Conservation (phyloP, 176 grass and related monocot genomes). For the Alopecurus myosuroides region DNA sequence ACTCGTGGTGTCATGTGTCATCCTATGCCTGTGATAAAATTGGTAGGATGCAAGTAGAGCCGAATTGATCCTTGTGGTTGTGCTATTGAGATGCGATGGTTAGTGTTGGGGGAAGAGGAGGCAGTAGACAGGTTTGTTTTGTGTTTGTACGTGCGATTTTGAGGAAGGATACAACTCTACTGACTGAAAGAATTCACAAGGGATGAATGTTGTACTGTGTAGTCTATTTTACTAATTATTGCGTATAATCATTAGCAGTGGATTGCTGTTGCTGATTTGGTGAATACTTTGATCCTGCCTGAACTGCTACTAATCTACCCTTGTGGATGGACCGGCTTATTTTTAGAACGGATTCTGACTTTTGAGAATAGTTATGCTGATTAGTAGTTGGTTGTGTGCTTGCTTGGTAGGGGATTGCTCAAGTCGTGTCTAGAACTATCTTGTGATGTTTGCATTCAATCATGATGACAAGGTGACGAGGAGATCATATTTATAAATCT, state of each 20-base stretch:
- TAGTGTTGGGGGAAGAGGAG: conserved; percentile 1
- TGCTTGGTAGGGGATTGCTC: background rate
- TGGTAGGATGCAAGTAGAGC: background rate
- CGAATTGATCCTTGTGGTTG: background rate
- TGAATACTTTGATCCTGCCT: background rate
- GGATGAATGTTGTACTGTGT: background rate
- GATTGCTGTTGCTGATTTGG: background rate
- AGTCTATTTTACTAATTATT: background rate
- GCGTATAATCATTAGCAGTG: background rate
- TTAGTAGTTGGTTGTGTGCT: background rate
- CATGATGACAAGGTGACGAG: background rate
- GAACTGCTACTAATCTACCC: background rate
- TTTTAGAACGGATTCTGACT: background rate
- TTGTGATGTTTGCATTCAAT: background rate
- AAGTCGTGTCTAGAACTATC: background rate
- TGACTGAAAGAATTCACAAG: background rate
- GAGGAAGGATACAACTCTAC: background rate
- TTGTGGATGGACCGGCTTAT: background rate
- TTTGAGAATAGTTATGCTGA: background rate
- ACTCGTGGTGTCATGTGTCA: background rate
- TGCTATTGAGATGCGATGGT: background rate
- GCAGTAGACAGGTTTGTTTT: background rate
- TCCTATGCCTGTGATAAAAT: background rate
- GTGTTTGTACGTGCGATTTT: background rate
- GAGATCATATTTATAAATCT: background rate